Percentiles rank a stretch among this genome's conserved stretches.
phyloP scores from a whole-genome alignment of 495 filamentous ascomycete species.

The Annulohypoxylon stygium region DNA sequence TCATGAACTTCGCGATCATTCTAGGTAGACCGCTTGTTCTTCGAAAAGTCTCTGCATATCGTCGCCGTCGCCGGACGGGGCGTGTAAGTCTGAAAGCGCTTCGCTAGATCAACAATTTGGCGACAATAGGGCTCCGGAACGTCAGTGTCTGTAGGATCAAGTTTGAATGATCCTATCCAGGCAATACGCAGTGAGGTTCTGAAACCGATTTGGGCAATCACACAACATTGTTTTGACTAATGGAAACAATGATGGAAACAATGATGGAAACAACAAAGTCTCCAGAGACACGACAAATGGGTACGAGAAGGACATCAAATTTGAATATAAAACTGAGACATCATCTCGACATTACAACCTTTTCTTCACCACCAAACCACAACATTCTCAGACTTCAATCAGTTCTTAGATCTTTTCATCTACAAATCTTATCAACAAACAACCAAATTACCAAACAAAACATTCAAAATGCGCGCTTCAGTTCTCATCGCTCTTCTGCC shows the following conservation, averaged over 20 bases:
- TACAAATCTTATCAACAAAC: background rate
- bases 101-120: background rate
- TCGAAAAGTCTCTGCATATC: background rate
- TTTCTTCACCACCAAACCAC: too few relatives aligned
- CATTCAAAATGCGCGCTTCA: slow-evolving; percentile 2
- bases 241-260: background rate
- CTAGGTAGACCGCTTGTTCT: background rate
- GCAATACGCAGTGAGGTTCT: background rate
- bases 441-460: background rate
- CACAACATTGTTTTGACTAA: background rate
- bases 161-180: background rate
- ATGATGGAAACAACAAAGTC: background rate
- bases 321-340: too few relatives aligned
- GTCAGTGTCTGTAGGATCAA: background rate
- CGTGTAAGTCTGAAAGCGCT: background rate
- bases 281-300: background rate
- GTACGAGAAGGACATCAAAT: too few relatives aligned
- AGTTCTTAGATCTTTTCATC: background rate
- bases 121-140: background rate
- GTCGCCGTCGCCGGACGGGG: background rate
- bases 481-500: slow-evolving; percentile 1
- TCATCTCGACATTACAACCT: too few relatives aligned
- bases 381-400: background rate
- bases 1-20: background rate
- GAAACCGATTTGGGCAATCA: background rate